These are phyloP conservation scores for Ambrosiella xylebori DNA, from an alignment of 2,329 filamentous ascomycete species.

Conservation along the genomic window DNA sequence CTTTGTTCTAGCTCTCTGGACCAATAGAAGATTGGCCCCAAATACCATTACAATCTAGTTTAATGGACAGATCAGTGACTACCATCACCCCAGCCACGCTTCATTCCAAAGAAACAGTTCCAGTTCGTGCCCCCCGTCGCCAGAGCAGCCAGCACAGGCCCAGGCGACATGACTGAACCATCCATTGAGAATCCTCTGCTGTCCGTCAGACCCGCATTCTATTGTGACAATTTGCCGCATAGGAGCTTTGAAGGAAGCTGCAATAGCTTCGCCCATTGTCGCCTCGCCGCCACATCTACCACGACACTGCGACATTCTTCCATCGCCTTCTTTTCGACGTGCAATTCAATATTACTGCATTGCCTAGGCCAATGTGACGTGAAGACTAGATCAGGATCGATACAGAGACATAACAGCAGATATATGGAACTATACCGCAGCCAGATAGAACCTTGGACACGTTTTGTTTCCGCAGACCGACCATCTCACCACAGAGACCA, in stretches of 20 bases:
- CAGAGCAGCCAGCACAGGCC: background rate
- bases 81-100: background rate
- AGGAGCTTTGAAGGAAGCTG: background rate
- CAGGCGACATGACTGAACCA: background rate
- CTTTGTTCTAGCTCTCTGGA: background rate
- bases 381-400: background rate
- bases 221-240: slow-evolving; percentile 1
- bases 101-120: background rate
- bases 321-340: background rate
- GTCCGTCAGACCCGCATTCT: background rate
- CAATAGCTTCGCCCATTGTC: slow-evolving; percentile 1
- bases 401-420: background rate
- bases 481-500: background rate
- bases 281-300: background rate
- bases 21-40: background rate
- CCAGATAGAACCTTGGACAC: background rate
- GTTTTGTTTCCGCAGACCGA: background rate
- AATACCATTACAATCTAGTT: background rate
- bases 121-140: background rate
- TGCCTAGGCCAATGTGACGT: background rate
- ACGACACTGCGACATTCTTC: background rate
- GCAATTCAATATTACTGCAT: slow-evolving; percentile 1
- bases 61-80: background rate
- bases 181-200: background rate
- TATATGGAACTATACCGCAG: background rate